These are phyloP conservation scores for Pseudonitzschia multiseries DNA, from an alignment of 108 stramenopile genomes.

Conservation along the genomic window DNA sequence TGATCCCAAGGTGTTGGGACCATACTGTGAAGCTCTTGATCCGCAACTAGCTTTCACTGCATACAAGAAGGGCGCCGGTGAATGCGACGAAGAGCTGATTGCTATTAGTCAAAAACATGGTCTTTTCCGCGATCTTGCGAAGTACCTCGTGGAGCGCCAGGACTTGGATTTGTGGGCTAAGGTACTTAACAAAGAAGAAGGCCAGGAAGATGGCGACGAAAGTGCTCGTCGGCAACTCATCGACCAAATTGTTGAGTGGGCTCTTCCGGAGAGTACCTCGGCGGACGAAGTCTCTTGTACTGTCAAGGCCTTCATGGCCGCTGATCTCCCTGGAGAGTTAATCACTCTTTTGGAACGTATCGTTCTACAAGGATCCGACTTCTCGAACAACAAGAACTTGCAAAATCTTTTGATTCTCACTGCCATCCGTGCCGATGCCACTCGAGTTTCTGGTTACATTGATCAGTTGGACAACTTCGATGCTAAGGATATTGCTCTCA, in stretches of 20 bases:
- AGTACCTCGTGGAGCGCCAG: conserved; percentile 98
- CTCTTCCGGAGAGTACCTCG: conserved; percentile 97
- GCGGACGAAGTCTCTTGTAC: conserved; percentile 99
- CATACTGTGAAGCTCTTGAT: conserved; percentile 99
- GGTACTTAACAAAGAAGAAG: conserved; percentile 88
- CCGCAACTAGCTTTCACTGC: conserved; percentile 98
- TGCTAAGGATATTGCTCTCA: conserved; percentile 98
- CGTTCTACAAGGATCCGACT: conserved; percentile 98
- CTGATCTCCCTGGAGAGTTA: conserved; percentile 97
- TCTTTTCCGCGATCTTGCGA: conserved; percentile 97
- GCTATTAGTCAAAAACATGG: conserved; percentile 94
- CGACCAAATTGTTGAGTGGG: conserved; percentile 99
- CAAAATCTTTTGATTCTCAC: conserved; percentile 99
- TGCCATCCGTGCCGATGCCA: conserved; percentile 95
- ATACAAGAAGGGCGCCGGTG: conserved; percentile 98
- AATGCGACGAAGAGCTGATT: conserved; percentile 99
- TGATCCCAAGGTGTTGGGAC: conserved; percentile 98
- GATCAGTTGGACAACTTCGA: conserved; percentile 99
- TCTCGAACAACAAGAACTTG: conserved; percentile 98
- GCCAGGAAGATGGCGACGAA: conserved; percentile 57
- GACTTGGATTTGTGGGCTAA: conserved; percentile 98
- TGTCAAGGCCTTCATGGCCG: conserved; percentile 99
- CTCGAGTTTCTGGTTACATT: conserved; percentile 97
- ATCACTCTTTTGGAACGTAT: conserved; percentile 99
- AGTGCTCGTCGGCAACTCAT: conserved; percentile 92